Evolutionary conservation across 495 filamentous ascomycete species (phyloP), one percentile per base, ranked within the genome.

Genomic region (Penicillium atrosanguineum): DNA sequence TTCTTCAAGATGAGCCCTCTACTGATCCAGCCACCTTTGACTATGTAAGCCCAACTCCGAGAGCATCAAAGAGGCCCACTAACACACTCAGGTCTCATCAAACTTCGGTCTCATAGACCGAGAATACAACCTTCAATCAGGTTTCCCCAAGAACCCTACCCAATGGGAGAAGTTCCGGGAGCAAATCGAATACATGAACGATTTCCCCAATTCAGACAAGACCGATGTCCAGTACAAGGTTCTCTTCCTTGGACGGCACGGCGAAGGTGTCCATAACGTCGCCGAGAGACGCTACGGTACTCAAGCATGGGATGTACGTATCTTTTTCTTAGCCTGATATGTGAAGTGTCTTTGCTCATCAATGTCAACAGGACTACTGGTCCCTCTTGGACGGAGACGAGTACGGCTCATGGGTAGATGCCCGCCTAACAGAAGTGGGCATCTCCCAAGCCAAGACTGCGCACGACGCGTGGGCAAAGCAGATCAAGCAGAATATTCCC

Each of bases 251-350:
- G 88, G 82, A 14, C 79, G 88, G 21, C 88, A 91, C 63, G 88
- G 88, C 1, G 80, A 91, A 62, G 88, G 87, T 1, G 79, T 80
- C 48, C 88, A 91, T 57, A 87, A 87, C 61, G 81, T 80, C 26
- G 84, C 84, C 4, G 79, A 90, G 59, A 62, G 57, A 6, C 82
- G 71, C 42, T 91, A 89, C 52, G 87, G 87, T 18, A 87, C 81
- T 0, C 71, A 75, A 18, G 71, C 76, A 26, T 90, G 88, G 87
- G 79, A 89, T 69, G 74, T 78, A 69, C n/a, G 74, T 62, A 1
- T 8, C 7, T 44, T 18, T 6, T 14, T 34, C 31, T 34, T 14
- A 14, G 3, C 31, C 16, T 11, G 1, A 8, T 40, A 8, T 12
- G 9, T 48, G 16, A 4, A 16, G 12, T 47, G 3, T 16, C 46